Percentiles rank a stretch among this genome's conserved stretches.
Evolutionary conservation across 305 asterid species (phyloP).

Genomic region (Fraxinus dipetala): DNA sequence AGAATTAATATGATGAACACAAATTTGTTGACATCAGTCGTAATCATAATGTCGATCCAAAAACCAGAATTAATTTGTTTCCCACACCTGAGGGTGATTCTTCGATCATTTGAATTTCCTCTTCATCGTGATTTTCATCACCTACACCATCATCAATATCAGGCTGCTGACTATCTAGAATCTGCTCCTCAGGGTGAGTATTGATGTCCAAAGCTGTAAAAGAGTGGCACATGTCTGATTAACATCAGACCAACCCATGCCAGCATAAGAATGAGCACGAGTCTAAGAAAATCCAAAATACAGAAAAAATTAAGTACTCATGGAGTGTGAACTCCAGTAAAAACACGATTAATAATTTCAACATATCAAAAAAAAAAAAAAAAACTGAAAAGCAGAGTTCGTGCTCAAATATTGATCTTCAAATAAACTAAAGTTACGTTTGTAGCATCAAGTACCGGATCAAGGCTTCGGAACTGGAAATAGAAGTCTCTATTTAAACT

Average conservation of each 20-base stretch:
- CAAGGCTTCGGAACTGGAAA: background rate
- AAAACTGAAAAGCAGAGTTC: background rate
- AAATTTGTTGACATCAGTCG: background rate
- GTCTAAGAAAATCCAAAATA: background rate
- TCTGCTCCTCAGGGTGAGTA: slow-evolving; percentile 78
- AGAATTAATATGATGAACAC: background rate
- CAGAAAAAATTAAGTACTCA: background rate
- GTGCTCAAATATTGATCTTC: background rate
- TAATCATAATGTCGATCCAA: background rate
- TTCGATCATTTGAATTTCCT: slow-evolving; percentile 69
- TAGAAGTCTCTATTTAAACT: background rate
- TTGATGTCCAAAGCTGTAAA: slow-evolving; percentile 95
- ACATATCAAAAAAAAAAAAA: background rate
- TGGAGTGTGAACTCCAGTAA: background rate
- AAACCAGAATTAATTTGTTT: background rate
- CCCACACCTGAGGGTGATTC: slow-evolving; percentile 70
- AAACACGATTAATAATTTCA: background rate
- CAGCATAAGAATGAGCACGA: slow-evolving; percentile 24
- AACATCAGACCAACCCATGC: slow-evolving; percentile 42
- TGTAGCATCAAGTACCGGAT: background rate
- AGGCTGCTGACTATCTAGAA: slow-evolving; percentile 52
- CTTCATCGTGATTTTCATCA: slow-evolving; percentile 69
- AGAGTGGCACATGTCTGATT: slow-evolving; percentile 89
- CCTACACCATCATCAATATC: slow-evolving; percentile 65
- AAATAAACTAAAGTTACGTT: background rate